Evolutionary conservation across 2,329 filamentous ascomycete genomes (phyloP).

Genomic region (Aspergillus sp.): DNA sequence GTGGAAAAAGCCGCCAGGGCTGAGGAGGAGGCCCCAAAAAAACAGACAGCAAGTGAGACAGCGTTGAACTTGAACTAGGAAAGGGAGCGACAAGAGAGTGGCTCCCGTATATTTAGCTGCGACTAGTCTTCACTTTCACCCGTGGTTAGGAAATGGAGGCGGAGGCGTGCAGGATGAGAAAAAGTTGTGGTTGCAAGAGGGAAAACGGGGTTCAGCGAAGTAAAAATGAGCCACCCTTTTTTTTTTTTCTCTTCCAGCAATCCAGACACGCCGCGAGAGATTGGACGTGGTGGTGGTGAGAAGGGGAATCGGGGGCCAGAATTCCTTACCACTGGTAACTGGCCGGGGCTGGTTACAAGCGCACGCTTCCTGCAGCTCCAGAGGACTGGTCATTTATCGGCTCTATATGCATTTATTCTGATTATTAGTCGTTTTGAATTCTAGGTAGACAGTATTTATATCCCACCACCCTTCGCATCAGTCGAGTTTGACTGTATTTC

Average conservation of each 20-base stretch:
- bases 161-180: background rate
- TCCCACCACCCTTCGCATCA: too few relatives aligned
- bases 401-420: background rate
- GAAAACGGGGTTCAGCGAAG: background rate
- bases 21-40: constrained; percentile 20
- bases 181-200: too few relatives aligned
- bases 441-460: too few relatives aligned
- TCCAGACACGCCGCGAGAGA: background rate
- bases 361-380: background rate
- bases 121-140: background rate
- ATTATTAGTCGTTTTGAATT: too few relatives aligned
- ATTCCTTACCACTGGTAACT: constrained; percentile 9
- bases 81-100: background rate
- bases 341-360: background rate
- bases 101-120: constrained; percentile 8
- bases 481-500: too few relatives aligned
- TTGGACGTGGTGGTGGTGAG: background rate
- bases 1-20: constrained; percentile 27
- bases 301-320: constrained; percentile 2
- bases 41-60: constrained; percentile 13
- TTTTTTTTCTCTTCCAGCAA: constrained; percentile 1
- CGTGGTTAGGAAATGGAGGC: background rate
- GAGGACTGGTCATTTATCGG: background rate
- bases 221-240: constrained; percentile 6
- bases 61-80: constrained; percentile 9